Evolutionary conservation across 176 grass and related monocot species (phyloP).

Genomic region (Miscanthus lutarioriparius): DNA sequence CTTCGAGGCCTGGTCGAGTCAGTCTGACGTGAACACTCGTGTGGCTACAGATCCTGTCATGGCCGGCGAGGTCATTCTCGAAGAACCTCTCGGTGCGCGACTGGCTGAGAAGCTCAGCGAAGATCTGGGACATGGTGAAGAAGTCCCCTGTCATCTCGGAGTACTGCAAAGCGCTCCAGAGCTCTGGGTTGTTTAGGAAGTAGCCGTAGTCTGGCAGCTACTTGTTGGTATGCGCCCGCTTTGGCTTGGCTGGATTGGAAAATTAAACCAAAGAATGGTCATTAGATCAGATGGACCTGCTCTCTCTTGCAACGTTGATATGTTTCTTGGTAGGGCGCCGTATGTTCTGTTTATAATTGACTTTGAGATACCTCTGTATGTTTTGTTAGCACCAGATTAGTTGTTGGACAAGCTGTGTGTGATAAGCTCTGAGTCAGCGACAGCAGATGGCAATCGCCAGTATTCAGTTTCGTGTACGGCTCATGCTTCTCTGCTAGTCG

Average conservation of each 20-base stretch:
- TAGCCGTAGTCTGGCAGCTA: conserved; percentile 25
- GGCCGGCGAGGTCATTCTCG: conserved; percentile 55
- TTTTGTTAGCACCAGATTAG: background rate
- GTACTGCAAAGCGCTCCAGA: conserved; percentile 81
- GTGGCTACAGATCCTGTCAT: conserved; percentile 60
- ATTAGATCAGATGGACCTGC: conserved; percentile 5
- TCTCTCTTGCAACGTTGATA: background rate
- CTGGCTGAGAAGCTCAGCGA: conserved; percentile 85
- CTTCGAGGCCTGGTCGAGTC: background rate
- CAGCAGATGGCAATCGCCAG: background rate
- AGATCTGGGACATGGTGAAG: conserved; percentile 91
- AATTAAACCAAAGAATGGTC: background rate
- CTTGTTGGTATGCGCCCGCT: background rate
- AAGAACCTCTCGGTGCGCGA: conserved; percentile 84
- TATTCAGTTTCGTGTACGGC: background rate
- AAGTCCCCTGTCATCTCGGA: conserved; percentile 68
- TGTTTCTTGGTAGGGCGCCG: background rate
- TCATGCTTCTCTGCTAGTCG: background rate
- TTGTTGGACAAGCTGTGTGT: background rate
- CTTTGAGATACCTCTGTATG: background rate
- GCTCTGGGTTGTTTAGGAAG: conserved; percentile 75
- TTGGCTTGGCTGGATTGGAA: background rate
- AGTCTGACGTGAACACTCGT: background rate
- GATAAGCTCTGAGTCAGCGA: background rate
- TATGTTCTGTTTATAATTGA: background rate